Conservation (phyloP, 176 grass and related monocot species). For the Oryza glaberrima region DNA sequence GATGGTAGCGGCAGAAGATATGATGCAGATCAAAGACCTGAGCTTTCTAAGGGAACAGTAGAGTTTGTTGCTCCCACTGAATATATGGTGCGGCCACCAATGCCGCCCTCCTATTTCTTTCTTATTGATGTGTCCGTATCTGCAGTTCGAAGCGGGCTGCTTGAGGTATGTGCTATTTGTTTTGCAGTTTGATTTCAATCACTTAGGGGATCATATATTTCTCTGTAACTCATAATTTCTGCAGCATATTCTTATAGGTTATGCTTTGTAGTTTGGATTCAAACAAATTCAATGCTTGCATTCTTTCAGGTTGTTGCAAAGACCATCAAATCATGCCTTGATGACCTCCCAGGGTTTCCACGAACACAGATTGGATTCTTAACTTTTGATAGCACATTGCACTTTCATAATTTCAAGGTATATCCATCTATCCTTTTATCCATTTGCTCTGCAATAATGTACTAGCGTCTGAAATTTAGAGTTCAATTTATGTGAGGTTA, state of each 20-base stretch:
- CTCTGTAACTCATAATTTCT: not conserved
- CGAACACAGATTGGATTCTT: slow-evolving; percentile 94
- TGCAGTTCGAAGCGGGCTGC: slow-evolving; percentile 70
- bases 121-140: slow-evolving; percentile 90
- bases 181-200: not conserved
- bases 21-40: slow-evolving; percentile 89
- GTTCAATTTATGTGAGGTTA: slow-evolving; percentile 17
- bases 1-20: slow-evolving; percentile 87
- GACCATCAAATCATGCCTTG: slow-evolving; percentile 92
- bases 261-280: not conserved
- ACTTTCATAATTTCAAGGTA: slow-evolving; percentile 99
- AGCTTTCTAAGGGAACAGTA: slow-evolving; percentile 90
- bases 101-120: slow-evolving; percentile 97
- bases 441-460: slow-evolving; percentile 4
- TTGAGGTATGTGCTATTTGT: slow-evolving; percentile 65
- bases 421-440: slow-evolving; percentile 18
- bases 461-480: not conserved
- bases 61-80: slow-evolving; percentile 98
- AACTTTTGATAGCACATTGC: slow-evolving; percentile 90
- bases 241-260: slow-evolving; percentile 13
- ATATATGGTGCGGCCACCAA: slow-evolving; percentile 99
- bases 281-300: slow-evolving; percentile 15
- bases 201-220: not conserved
- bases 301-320: slow-evolving; percentile 77
- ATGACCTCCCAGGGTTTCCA: slow-evolving; percentile 80